Base-by-base conservation (phyloP, 1,284 basidiomycete species). In the Boletus semigastroideus region DNA sequence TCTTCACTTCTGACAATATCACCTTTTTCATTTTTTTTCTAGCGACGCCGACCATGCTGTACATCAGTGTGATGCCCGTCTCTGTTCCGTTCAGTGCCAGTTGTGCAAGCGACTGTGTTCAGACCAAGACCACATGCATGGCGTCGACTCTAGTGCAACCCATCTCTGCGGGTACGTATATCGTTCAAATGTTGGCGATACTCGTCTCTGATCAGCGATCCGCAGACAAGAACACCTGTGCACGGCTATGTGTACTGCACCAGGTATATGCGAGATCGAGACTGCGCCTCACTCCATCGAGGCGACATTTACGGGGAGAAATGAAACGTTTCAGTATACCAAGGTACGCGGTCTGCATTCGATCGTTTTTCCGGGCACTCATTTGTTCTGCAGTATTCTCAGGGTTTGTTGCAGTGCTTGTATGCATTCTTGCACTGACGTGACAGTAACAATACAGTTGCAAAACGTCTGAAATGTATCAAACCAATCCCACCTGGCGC, bases 101-200 rank as follows among this genome's bases (percentile, higher is more conserved):
- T 58, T 84, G 4, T 85, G 83, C 59, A 77, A 75, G 52, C 72
- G 80, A 14, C 64, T 81, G 6, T 85, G 83, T 52, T 66, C 74
- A 5, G 61, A 66, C 37, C 54, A 61, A 14, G 69, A 82, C 48
- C 83, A 85, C 63, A 67, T 85, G 46, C 83, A 85, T 56, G 80
- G 74, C 2, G 63, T 82, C 0, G 58, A 74, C 4, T 37, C 52
- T 0, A 58, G 54, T 16, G 70, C 72, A 0, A 54, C 74, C n/a
- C 83, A 85, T 67, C 72, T 85, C 17, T 85, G 83, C 71, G 82
- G 80, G 81, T 83, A 39, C 31, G 78, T 72, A 11, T 17, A 9
- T 20, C 7, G n/a, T 49, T 28, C 4, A 16, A 3, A 8, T 3
- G 2, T 22, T 20, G 1, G 4, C 42, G 9, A 47, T 5, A 11